These are phyloP conservation scores for Fusarium heterosporum DNA, from an alignment of 2,329 filamentous ascomycete genomes.

Conservation along the genomic window DNA sequence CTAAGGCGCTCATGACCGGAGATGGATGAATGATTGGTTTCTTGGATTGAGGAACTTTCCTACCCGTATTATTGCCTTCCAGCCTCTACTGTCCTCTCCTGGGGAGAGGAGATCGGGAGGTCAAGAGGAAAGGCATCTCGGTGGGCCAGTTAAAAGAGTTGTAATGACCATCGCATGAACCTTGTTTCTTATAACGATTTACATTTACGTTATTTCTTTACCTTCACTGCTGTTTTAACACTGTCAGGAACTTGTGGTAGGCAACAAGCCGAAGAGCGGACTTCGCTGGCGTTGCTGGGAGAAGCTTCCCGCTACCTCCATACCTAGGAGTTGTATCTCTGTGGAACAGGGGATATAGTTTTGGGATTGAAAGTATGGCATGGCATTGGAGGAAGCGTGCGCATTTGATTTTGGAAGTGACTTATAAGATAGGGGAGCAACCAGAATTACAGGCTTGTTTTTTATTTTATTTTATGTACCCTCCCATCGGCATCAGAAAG, in stretches of 20 bases:
- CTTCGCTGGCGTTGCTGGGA: conserved; percentile 39
- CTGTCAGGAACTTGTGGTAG: conserved; percentile 36
- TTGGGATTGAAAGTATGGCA: conserved; percentile 38
- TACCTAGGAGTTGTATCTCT: conserved; percentile 35
- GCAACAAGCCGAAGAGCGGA: conserved; percentile 36
- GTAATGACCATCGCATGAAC: conserved; percentile 58
- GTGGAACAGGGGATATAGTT: conserved; percentile 32
- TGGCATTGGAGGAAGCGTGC: conserved; percentile 44
- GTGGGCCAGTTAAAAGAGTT: conserved; percentile 51
- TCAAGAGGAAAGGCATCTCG: conserved; percentile 31
- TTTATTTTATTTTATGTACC: conserved; percentile 41
- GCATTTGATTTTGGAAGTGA: conserved; percentile 42
- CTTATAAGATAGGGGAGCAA: conserved; percentile 42
- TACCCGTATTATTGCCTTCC: conserved; percentile 25
- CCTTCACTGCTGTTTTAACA: conserved; percentile 42
- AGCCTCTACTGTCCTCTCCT: conserved; percentile 30
- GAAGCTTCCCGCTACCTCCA: conserved; percentile 32
- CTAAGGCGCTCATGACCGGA: conserved; percentile 57
- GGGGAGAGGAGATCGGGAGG: conserved; percentile 31
- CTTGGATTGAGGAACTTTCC: conserved; percentile 33
- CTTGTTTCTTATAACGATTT: conserved; percentile 52
- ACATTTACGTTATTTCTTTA: conserved; percentile 47
- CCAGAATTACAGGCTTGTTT: conserved; percentile 35
- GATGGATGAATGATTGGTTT: conserved; percentile 34
- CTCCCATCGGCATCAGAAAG: conserved; percentile 34